phyloP scores from a whole-genome alignment of 805 yeast genomes.

The Metschnikowia sp. region DNA sequence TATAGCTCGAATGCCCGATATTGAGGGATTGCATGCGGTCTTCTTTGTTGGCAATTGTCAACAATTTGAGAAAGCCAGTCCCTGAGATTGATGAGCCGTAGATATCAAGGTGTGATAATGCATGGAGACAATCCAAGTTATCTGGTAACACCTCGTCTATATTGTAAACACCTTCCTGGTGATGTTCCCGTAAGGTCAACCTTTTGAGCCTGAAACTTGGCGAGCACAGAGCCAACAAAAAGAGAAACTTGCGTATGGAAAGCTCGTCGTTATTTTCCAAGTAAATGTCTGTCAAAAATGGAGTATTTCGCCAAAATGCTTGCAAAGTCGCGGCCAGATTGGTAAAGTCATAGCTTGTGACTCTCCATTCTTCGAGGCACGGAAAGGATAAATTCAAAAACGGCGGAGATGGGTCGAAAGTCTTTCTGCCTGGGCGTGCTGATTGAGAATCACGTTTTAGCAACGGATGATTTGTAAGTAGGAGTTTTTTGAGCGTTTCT shows the following conservation, averaged over 20 bases:
- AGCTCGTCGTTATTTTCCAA: constrained; percentile 35
- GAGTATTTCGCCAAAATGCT: background rate
- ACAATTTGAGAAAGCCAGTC: constrained; percentile 12
- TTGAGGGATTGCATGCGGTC: constrained; percentile 6
- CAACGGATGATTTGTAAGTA: constrained; percentile 27
- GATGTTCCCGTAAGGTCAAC: constrained; percentile 31
- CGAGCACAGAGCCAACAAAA: constrained; percentile 26
- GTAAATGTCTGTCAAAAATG: constrained; percentile 14
- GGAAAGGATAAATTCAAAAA: constrained; percentile 23
- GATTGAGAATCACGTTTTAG: constrained; percentile 14
- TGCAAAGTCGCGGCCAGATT: constrained; percentile 15
- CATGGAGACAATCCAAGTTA: constrained; percentile 24
- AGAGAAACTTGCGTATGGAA: constrained; percentile 26
- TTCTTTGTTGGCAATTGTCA: constrained; percentile 7
- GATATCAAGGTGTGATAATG: constrained; percentile 29
- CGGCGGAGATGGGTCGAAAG: constrained; percentile 26
- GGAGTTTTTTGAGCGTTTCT: constrained; percentile 18
- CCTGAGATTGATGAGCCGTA: constrained; percentile 15
- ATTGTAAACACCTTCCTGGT: constrained; percentile 19
- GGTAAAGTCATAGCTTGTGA: constrained; percentile 32
- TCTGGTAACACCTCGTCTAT: constrained; percentile 24
- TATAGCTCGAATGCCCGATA: constrained; percentile 13
- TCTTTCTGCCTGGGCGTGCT: constrained; percentile 11
- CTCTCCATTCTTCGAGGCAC: constrained; percentile 22
- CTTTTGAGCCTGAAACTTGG: constrained; percentile 24